Evolutionary conservation across 352 stramenopile genomes (phyloP).

Genomic region (Phytophthora cryptogea): DNA sequence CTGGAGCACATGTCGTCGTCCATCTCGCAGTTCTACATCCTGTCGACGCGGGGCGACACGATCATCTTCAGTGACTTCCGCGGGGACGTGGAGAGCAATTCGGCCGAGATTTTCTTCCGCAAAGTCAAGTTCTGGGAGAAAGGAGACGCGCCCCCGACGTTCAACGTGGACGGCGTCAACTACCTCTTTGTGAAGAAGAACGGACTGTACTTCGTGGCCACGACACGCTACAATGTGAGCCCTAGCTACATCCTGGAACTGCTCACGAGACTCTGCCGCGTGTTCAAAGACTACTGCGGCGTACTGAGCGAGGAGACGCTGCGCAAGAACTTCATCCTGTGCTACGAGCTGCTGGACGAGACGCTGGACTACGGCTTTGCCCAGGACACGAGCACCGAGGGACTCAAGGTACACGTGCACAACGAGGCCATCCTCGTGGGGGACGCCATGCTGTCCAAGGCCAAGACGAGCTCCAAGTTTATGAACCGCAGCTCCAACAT

Average conservation of each 20-base stretch:
- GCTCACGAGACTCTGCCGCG: constrained; percentile 92
- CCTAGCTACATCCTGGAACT: constrained; percentile 96
- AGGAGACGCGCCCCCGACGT: constrained; percentile 95
- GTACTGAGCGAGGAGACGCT: constrained; percentile 98
- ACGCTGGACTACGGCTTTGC: constrained; percentile 99
- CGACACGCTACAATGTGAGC: constrained; percentile 96
- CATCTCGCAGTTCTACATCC: constrained; percentile 99
- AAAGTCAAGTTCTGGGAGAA: constrained; percentile 99
- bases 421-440: constrained; percentile 97
- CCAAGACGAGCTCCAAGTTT: constrained; percentile 92
- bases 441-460: constrained; percentile 75
- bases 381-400: constrained; percentile 97
- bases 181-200: constrained; percentile 99
- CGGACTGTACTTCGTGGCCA: constrained; percentile 98
- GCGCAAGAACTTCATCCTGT: constrained; percentile 99
- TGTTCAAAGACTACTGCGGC: constrained; percentile 99
- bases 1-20: constrained; percentile 47
- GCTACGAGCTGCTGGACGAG: constrained; percentile 99
- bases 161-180: constrained; percentile 97
- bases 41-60: constrained; percentile 97
- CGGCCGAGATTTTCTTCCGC: constrained; percentile 97
- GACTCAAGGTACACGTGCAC: constrained; percentile 97
- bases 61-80: constrained; percentile 98
- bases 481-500: constrained; percentile 79
- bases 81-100: constrained; percentile 84